Percentiles rank a stretch among this genome's conserved stretches.
Evolutionary conservation across 345 rosid species (phyloP).

Genomic region (Kandelia obovata): DNA sequence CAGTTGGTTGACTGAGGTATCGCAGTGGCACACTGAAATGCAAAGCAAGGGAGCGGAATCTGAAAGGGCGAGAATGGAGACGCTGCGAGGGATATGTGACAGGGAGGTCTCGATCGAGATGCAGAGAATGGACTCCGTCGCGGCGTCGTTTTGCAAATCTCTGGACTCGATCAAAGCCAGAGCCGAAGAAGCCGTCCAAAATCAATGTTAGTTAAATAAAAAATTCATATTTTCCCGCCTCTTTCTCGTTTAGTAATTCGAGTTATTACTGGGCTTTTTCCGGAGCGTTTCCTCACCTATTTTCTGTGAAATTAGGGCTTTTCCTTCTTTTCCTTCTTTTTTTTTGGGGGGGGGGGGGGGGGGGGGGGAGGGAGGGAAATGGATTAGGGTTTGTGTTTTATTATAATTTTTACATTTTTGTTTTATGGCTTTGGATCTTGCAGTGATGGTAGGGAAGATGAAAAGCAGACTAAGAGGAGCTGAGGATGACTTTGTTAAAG

Average conservation of each 20-base stretch:
- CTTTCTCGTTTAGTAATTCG: background rate
- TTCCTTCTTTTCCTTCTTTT: background rate
- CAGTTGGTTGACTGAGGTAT: too few species aligned
- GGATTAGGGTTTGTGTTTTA: background rate
- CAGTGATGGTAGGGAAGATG: constrained; percentile 53
- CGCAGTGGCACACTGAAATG: background rate
- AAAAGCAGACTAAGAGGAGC: constrained; percentile 66
- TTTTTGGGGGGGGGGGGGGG: too few species aligned
- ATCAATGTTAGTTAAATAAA: constrained; percentile 41
- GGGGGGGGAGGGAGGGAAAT: too few species aligned
- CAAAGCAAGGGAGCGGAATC: constrained; percentile 31
- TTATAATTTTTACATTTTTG: background rate
- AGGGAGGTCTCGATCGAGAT: constrained; percentile 34
- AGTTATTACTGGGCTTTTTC: background rate
- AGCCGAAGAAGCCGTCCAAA: constrained; percentile 43
- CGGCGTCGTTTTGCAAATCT: constrained; percentile 42
- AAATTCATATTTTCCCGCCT: background rate
- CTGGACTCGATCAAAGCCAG: constrained; percentile 44
- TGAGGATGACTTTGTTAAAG: constrained; percentile 76
- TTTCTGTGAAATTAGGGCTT: constrained; percentile 24
- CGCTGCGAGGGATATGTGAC: constrained; percentile 45
- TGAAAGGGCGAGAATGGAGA: constrained; percentile 46
- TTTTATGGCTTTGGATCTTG: background rate
- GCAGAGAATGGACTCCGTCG: constrained; percentile 46
- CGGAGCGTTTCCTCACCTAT: background rate